Conservation (phyloP, 352 stramenopile genomes). For the Pythium myriotylum region DNA sequence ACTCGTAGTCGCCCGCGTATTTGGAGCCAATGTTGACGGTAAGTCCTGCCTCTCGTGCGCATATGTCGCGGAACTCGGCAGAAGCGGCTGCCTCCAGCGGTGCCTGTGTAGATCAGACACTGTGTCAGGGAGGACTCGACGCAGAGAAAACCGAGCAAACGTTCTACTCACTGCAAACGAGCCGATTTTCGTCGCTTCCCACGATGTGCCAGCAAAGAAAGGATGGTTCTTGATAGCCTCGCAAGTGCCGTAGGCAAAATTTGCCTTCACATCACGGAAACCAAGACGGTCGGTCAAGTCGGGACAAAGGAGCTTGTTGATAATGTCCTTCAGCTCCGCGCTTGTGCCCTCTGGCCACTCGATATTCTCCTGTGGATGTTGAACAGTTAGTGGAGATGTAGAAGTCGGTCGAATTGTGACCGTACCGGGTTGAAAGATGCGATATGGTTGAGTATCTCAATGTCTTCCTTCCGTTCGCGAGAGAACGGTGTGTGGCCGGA, state of each 20-base stretch:
- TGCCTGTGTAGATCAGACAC: slow-evolving; percentile 41
- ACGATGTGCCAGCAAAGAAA: slow-evolving; percentile 84
- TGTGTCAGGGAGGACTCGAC: not conserved
- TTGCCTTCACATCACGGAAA: slow-evolving; percentile 46
- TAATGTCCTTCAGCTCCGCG: slow-evolving; percentile 72
- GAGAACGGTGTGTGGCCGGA: slow-evolving; percentile 90
- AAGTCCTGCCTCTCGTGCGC: slow-evolving; percentile 42
- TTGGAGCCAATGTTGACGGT: slow-evolving; percentile 72
- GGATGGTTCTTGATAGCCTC: slow-evolving; percentile 78
- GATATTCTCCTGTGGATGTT: slow-evolving; percentile 45
- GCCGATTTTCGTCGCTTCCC: slow-evolving; percentile 79
- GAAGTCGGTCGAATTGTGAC: not conserved
- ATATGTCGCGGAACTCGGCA: slow-evolving; percentile 76
- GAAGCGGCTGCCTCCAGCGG: slow-evolving; percentile 72
- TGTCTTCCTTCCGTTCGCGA: slow-evolving; percentile 77
- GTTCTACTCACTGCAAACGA: slow-evolving; percentile 67
- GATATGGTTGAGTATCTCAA: slow-evolving; percentile 89
- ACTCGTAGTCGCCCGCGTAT: slow-evolving; percentile 76
- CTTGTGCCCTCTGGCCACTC: slow-evolving; percentile 73
- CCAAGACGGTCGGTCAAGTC: slow-evolving; percentile 63
- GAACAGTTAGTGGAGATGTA: not conserved
- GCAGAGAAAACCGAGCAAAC: not conserved
- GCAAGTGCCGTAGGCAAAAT: slow-evolving; percentile 50
- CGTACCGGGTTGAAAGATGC: slow-evolving; percentile 73
- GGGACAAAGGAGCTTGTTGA: slow-evolving; percentile 60